Conservation (phyloP, 2,329 filamentous ascomycete genomes). For the Tolypocladium guangdongense region DNA sequence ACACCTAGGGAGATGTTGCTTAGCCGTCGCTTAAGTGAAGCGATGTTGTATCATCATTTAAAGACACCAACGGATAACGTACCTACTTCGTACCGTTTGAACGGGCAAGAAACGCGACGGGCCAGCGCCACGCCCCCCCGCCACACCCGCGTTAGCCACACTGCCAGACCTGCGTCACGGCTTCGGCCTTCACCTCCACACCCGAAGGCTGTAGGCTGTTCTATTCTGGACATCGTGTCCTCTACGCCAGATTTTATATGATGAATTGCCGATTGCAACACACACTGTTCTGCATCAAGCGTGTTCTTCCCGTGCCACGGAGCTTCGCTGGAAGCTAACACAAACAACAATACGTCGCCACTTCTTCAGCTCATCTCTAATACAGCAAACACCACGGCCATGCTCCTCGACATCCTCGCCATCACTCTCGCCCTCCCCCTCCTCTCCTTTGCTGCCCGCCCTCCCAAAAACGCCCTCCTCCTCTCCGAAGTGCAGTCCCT, state of each 20-base stretch:
- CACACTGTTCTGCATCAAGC: neutral
- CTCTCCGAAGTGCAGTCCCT: slow-evolving; percentile 60
- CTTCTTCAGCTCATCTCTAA: no score
- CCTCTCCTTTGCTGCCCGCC: slow-evolving; percentile 13
- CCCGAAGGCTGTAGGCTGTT: neutral
- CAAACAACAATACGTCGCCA: neutral
- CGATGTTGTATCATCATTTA: no score
- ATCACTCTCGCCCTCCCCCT: slow-evolving; percentile 13
- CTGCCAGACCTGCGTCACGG: no score
- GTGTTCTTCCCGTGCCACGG: neutral
- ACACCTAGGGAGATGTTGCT: no score
- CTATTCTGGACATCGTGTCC: slow-evolving; percentile 14
- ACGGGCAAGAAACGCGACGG: no score
- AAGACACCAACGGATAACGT: no score
- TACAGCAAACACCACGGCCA: no score
- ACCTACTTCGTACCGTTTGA: no score
- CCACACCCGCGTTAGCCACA: neutral
- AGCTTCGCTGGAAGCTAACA: neutral
- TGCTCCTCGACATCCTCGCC: slow-evolving; percentile 15
- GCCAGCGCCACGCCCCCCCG: neutral
- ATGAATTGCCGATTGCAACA: neutral
- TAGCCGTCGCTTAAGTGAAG: no score
- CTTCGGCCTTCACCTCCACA: neutral
- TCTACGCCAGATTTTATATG: neutral
- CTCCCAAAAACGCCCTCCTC: slow-evolving; percentile 41